Evolutionary conservation across 176 grass and related monocot genomes (phyloP).

Genomic region (Aegilops bicornis): DNA sequence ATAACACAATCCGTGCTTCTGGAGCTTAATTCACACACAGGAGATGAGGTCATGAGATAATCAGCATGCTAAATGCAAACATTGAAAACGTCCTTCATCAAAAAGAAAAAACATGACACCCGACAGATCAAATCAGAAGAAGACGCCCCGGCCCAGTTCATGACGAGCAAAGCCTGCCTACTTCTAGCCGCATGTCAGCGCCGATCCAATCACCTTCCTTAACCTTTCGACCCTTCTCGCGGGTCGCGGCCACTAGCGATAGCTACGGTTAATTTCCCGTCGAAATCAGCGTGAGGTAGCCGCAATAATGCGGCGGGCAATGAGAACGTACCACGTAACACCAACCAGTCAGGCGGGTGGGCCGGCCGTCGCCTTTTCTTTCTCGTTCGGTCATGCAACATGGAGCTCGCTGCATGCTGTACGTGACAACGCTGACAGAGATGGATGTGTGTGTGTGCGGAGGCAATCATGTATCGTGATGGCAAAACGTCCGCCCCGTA

Average conservation of each 20-base stretch:
- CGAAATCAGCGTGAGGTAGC: constrained; percentile 1
- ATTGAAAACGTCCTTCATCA: too few relatives aligned
- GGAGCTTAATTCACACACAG: background rate
- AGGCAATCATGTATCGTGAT: constrained; percentile 30
- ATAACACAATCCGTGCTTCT: background rate
- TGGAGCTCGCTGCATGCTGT: background rate
- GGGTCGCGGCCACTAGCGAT: background rate
- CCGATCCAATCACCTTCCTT: constrained; percentile 20
- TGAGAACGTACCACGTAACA: constrained; percentile 20
- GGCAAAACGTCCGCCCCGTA: constrained; percentile 1
- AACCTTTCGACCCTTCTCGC: constrained; percentile 7
- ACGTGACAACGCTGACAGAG: constrained; percentile 27
- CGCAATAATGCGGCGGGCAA: constrained; percentile 28
- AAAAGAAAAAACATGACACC: background rate
- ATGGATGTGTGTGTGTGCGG: constrained; percentile 8
- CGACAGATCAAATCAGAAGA: background rate
- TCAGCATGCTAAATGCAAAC: background rate
- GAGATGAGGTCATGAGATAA: background rate
- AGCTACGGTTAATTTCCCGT: background rate
- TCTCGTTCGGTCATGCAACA: constrained; percentile 14
- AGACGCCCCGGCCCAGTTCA: background rate
- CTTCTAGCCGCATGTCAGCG: constrained; percentile 29
- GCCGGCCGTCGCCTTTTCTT: background rate
- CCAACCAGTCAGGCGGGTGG: background rate
- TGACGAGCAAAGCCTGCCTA: background rate